Percentiles rank a stretch among this genome's conserved stretches.
Evolutionary conservation across 108 stramenopile genomes (phyloP).

Genomic region (Cyclotella distinguenda): DNA sequence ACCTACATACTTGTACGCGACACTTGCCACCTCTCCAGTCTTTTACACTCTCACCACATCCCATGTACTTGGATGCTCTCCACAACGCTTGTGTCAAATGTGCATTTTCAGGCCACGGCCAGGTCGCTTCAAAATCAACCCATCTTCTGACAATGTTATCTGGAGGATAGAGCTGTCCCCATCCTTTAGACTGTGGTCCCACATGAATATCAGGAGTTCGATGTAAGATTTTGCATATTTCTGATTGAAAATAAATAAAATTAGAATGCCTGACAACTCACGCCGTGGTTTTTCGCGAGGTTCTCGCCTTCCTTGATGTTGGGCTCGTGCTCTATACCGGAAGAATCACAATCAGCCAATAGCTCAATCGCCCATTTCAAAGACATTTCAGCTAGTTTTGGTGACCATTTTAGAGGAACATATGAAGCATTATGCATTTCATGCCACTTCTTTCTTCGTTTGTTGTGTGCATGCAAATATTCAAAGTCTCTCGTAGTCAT

Average conservation of each 20-base stretch:
- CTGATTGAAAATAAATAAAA: too few species aligned
- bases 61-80: conserved; percentile 29
- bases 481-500: conserved; percentile 16
- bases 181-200: too few species aligned
- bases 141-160: conserved; percentile 30
- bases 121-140: conserved; percentile 30
- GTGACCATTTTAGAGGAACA: conserved; percentile 30
- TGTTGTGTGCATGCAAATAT: conserved; percentile 32
- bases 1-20: conserved; percentile 38
- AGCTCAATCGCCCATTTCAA: conserved; percentile 17
- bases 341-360: conserved; percentile 19
- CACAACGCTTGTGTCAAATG: conserved; percentile 36
- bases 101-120: conserved; percentile 26
- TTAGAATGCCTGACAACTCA: too few species aligned
- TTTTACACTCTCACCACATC: conserved; percentile 34
- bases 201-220: too few species aligned
- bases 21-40: conserved; percentile 33
- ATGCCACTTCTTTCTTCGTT: conserved; percentile 26
- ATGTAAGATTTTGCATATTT: too few species aligned
- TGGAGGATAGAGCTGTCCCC: conserved; percentile 31
- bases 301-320: conserved; percentile 22
- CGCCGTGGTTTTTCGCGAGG: conserved; percentile 28
- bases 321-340: conserved; percentile 28
- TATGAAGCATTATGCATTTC: conserved; percentile 27
- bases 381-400: conserved; percentile 18